A percentile compares a stretch with the other conserved stretches of the same genome.
Conservation (phyloP, 768 basidiomycete species). For the Lentinula boryana region DNA sequence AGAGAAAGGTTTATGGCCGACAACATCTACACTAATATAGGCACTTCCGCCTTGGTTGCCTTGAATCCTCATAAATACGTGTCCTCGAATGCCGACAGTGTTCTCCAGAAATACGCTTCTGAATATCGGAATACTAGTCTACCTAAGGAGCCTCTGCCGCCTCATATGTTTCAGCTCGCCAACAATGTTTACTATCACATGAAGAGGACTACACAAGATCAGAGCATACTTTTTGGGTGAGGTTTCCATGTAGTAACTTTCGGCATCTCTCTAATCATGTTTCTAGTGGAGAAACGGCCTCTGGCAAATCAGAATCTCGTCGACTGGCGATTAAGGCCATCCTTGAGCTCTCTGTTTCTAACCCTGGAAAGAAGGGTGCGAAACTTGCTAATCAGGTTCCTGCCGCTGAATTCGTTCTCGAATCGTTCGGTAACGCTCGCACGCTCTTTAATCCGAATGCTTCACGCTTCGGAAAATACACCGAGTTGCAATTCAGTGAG, state of each 20-base stretch:
- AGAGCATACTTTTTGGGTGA: slow-evolving; percentile 81
- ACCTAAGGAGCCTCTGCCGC: slow-evolving; percentile 56
- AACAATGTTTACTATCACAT: slow-evolving; percentile 95
- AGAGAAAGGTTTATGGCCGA: slow-evolving; percentile 86
- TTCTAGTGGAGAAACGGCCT: slow-evolving; percentile 82
- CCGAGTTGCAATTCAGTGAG: slow-evolving; percentile 94
- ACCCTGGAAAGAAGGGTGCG: slow-evolving; percentile 89
- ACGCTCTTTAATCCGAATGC: slow-evolving; percentile 93
- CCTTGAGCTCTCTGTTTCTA: slow-evolving; percentile 84
- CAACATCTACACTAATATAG: slow-evolving; percentile 71
- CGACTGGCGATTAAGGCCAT: slow-evolving; percentile 88
- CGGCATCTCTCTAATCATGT: background rate
- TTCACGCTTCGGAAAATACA: slow-evolving; percentile 96
- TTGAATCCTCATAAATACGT: slow-evolving; percentile 94
- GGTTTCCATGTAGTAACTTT: slow-evolving; percentile 15
- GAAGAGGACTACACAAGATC: slow-evolving; percentile 90
- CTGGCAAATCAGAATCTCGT: slow-evolving; percentile 90
- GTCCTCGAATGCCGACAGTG: slow-evolving; percentile 73
- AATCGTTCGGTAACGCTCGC: slow-evolving; percentile 89
- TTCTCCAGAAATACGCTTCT: slow-evolving; percentile 80
- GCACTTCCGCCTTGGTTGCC: slow-evolving; percentile 70
- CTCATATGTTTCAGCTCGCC: slow-evolving; percentile 90
- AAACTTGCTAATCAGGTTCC: slow-evolving; percentile 86
- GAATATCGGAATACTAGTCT: slow-evolving; percentile 75
- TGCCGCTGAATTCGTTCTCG: slow-evolving; percentile 91